Evolutionary conservation across 768 basidiomycete species (phyloP).

Genomic region (Calocybe cyanea): DNA sequence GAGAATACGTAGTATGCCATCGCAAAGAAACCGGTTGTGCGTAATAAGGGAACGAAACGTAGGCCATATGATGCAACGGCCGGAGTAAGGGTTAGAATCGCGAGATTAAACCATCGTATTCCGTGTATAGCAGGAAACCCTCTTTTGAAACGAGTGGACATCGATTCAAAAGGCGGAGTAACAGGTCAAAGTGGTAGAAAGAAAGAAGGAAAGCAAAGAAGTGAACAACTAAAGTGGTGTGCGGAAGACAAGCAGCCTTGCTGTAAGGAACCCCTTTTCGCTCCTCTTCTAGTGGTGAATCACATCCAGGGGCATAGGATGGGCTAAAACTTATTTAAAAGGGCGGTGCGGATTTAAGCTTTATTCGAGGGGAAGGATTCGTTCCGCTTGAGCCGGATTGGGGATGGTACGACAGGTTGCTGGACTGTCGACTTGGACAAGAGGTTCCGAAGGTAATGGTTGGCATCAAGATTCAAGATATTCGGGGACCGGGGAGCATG

Average conservation of each 20-base stretch:
- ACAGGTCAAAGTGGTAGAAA: not conserved
- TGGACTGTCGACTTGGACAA: too few species aligned
- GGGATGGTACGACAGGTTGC: too few species aligned
- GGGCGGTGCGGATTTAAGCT: constrained; percentile 16
- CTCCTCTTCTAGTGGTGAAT: constrained; percentile 11
- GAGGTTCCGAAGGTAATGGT: too few species aligned
- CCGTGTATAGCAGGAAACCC: constrained; percentile 49
- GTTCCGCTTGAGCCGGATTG: constrained; percentile 3
- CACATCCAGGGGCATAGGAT: constrained; percentile 1
- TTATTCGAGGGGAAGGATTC: constrained; percentile 16
- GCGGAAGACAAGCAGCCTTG: not conserved
- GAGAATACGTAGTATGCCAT: constrained; percentile 78
- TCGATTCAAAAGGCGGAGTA: constrained; percentile 1
- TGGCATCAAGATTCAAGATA: too few species aligned
- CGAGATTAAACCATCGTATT: constrained; percentile 76
- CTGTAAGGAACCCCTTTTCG: constrained; percentile 2
- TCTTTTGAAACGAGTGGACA: constrained; percentile 15
- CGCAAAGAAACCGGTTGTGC: constrained; percentile 58
- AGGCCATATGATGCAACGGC: constrained; percentile 67
- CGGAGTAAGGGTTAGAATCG: constrained; percentile 68
- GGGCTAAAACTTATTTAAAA: constrained; percentile 5
- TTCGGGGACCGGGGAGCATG: too few species aligned
- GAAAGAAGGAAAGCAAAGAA: not conserved
- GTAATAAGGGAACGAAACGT: constrained; percentile 38
- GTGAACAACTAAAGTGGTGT: not conserved